Base-by-base conservation (phyloP, 2,329 filamentous ascomycete genomes). In the Amylocarpus encephaloides region DNA sequence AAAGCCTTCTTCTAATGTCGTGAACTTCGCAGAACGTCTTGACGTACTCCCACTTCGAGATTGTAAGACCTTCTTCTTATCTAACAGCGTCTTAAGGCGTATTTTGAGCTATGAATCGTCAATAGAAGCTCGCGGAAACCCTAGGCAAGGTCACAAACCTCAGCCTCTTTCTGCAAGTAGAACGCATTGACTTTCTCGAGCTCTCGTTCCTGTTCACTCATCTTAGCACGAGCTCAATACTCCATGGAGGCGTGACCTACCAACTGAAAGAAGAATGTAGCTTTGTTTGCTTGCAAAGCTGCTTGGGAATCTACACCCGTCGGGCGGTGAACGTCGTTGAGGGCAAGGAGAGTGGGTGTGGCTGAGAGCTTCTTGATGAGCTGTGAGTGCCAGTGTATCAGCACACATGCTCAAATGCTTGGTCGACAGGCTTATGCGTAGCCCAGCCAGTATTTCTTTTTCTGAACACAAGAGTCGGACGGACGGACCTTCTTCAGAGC, bases 161-260 rank as follows among this genome's bases (percentile, higher is more conserved):
- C 93, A 46, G 90, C 91, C 71, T 98, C 93, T 68, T 98, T 98
- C 68, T 97, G 93, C 33, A 97, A 72, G 67, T 98, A 98, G 70
- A 96, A 96, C 12, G 83, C 88, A 70, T 98, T 98, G 70, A 98
- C 93, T 69, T 97, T 98, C 70, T 97, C 93, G 49, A 98, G 80
- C 70, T 98, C 93, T 62, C 93, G 85, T 77, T 98, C 93, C 90
- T 95, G 67, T 54, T 58, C 51, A 38, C 49, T 52, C n/a, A 49
- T 52, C 62, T 79, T 54, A 78, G 72, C 55, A 70, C 50, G 57
- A 34, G 55, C 32, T 43, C 44, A 56, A 48, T 51, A 35, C 29
- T 58, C 49, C 51, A 52, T 18, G 48, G 43, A 41, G 48, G 43
- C 48, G 44, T 43, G 48, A 59, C 82, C 67, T 80, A 95, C 90